phyloP scores from a whole-genome alignment of 2,329 filamentous ascomycete species.

The Paraconiothyrium sp. region DNA sequence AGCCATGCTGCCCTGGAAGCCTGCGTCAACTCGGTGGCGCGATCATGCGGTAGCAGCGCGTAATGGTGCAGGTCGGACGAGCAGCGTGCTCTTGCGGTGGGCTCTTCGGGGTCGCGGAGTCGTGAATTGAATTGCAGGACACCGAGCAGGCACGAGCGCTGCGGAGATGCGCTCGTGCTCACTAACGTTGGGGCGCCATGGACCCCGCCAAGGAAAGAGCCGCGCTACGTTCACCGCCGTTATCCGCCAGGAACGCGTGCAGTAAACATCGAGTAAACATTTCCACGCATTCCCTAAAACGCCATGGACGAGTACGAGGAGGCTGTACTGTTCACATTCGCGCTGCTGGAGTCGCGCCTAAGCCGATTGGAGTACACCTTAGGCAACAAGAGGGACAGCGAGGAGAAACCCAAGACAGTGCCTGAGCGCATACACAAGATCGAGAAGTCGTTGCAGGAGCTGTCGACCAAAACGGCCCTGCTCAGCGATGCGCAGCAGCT shows the following conservation, averaged over 20 bases:
- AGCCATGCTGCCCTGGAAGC: slow-evolving; percentile 51
- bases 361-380: slow-evolving; percentile 56
- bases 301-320: slow-evolving; percentile 52
- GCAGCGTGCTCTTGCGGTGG: slow-evolving; percentile 1
- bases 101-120: slow-evolving; percentile 9
- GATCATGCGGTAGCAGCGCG: slow-evolving; percentile 34
- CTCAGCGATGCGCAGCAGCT: slow-evolving; percentile 54
- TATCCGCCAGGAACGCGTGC: slow-evolving; percentile 20
- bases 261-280: slow-evolving; percentile 15
- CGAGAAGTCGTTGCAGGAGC: slow-evolving; percentile 49
- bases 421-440: slow-evolving; percentile 49
- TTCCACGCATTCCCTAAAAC: slow-evolving; percentile 20
- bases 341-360: slow-evolving; percentile 56
- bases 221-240: slow-evolving; percentile 24
- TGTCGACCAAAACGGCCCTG: slow-evolving; percentile 52
- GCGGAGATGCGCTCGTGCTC: slow-evolving; percentile 9
- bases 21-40: slow-evolving; percentile 31
- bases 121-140: slow-evolving; percentile 5
- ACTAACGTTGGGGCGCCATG: slow-evolving; percentile 26
- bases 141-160: slow-evolving; percentile 6
- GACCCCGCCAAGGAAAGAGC: slow-evolving; percentile 14
- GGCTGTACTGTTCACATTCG: slow-evolving; percentile 53
- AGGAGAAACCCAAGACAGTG: slow-evolving; percentile 40
- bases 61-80: slow-evolving; percentile 8
- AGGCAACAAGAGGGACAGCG: slow-evolving; percentile 40